A percentile compares a stretch with the other conserved stretches of the same genome.
Evolutionary conservation across 345 rosid species (phyloP).

Genomic region (Odontarrhena argentea): DNA sequence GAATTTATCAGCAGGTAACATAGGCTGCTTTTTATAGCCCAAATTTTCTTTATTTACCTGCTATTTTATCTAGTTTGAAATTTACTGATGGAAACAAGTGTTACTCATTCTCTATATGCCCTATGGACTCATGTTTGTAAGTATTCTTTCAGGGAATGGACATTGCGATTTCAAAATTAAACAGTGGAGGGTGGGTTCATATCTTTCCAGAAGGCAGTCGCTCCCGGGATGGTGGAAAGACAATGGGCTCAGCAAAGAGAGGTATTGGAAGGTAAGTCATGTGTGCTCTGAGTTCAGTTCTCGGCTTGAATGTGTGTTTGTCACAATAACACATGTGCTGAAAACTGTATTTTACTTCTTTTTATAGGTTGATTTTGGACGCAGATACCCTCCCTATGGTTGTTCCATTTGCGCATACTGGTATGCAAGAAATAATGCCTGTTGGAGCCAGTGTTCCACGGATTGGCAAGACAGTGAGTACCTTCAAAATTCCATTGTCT

Average conservation of each 20-base stretch:
- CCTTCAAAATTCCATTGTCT: neutral
- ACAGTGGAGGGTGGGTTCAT: constrained; percentile 96
- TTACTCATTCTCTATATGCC: neutral
- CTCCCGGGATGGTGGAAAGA: constrained; percentile 93
- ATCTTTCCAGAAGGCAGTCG: constrained; percentile 98
- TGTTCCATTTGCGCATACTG: constrained; percentile 90
- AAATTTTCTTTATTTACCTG: neutral
- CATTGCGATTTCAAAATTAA: constrained; percentile 85
- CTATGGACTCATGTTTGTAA: neutral
- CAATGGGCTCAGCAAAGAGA: constrained; percentile 78
- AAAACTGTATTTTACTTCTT: neutral
- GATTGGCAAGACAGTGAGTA: constrained; percentile 81
- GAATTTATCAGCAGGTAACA: constrained; percentile 89
- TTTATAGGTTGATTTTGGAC: constrained; percentile 77
- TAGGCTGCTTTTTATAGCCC: neutral
- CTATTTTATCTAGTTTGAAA: neutral
- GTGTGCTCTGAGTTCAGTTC: neutral
- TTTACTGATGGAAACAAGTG: neutral
- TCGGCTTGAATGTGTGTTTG: neutral
- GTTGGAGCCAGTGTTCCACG: constrained; percentile 85
- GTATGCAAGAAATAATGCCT: constrained; percentile 98
- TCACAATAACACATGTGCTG: neutral
- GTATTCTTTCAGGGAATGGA: constrained; percentile 77
- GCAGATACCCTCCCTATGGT: constrained; percentile 81
- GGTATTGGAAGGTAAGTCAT: constrained; percentile 85